These are phyloP conservation scores for Vanrija pseudolonga DNA, from an alignment of 1,284 basidiomycete species.

Conservation along the genomic window DNA sequence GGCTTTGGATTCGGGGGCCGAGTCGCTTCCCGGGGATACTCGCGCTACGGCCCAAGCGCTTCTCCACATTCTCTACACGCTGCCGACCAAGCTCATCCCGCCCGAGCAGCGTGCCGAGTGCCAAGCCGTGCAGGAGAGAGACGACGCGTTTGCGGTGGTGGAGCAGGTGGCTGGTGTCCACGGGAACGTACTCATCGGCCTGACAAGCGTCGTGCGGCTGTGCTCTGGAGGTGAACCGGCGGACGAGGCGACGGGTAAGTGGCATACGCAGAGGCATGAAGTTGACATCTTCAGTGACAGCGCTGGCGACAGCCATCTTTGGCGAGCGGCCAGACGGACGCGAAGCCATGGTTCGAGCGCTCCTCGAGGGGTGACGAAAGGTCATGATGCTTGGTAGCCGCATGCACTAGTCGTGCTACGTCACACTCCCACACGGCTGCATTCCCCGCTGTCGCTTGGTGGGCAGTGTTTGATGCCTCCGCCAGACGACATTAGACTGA, in stretches of 20 bases:
- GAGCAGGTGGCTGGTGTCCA: slow-evolving; percentile 32
- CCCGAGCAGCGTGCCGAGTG: slow-evolving; percentile 14
- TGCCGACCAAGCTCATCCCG: slow-evolving; percentile 31
- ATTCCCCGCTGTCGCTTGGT: too few species aligned
- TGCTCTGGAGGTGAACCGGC: slow-evolving; percentile 8
- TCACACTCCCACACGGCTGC: too few species aligned
- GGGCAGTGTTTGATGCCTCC: too few species aligned
- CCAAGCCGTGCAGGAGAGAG: slow-evolving; percentile 20
- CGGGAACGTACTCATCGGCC: slow-evolving; percentile 38
- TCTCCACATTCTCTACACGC: slow-evolving; percentile 25
- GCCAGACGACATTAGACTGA: too few species aligned
- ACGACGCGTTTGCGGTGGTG: slow-evolving; percentile 38
- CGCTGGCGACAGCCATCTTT: slow-evolving; percentile 11
- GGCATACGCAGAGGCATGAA: too few species aligned
- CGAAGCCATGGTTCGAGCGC: slow-evolving; percentile 5
- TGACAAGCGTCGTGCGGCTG: slow-evolving; percentile 29
- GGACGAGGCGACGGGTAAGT: not conserved
- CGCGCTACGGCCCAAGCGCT: slow-evolving; percentile 19
- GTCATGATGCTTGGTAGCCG: not conserved
- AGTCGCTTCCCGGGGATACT: not conserved
- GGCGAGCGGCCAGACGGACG: slow-evolving; percentile 4
- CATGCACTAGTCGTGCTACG: too few species aligned
- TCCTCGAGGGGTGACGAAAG: slow-evolving; percentile 6
- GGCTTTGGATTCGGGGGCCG: slow-evolving; percentile 14
- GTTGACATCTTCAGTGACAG: not conserved